These are phyloP conservation scores for Piper longum DNA, from an alignment of 164 flowering plant species.

Conservation along the genomic window DNA sequence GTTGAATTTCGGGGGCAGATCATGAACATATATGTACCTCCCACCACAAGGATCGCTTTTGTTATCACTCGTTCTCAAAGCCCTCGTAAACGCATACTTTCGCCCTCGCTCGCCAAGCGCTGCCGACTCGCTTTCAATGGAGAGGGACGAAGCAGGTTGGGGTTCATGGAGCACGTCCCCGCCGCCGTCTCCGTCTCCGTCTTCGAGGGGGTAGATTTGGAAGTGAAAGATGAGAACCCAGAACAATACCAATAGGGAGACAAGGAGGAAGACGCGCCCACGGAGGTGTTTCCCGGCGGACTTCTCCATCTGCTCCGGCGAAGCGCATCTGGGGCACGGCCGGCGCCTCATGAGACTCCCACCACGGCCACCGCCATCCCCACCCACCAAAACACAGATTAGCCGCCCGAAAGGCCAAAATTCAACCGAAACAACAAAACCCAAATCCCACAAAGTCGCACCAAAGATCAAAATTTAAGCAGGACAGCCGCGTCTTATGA, in stretches of 20 bases:
- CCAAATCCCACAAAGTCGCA: neutral
- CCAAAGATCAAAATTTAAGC: too few species aligned
- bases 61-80: constrained; percentile 59
- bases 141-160: constrained; percentile 10
- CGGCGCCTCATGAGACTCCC: constrained; percentile 60
- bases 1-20: constrained; percentile 73
- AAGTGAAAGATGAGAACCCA: constrained; percentile 70
- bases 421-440: neutral
- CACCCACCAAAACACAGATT: neutral
- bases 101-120: constrained; percentile 1
- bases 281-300: constrained; percentile 37
- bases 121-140: constrained; percentile 2
- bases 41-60: constrained; percentile 92
- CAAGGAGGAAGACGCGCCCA: constrained; percentile 46
- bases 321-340: constrained; percentile 9
- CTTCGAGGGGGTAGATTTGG: constrained; percentile 51
- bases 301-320: constrained; percentile 54
- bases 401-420: too few species aligned
- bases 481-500: too few species aligned
- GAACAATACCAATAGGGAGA: constrained; percentile 39
- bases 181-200: constrained; percentile 11
- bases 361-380: neutral
- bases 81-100: constrained; percentile 42
- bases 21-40: constrained; percentile 80
- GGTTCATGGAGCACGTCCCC: constrained; percentile 18